Evolutionary conservation across 768 basidiomycete genomes (phyloP).

Genomic region (Butyriboletus loyo): DNA sequence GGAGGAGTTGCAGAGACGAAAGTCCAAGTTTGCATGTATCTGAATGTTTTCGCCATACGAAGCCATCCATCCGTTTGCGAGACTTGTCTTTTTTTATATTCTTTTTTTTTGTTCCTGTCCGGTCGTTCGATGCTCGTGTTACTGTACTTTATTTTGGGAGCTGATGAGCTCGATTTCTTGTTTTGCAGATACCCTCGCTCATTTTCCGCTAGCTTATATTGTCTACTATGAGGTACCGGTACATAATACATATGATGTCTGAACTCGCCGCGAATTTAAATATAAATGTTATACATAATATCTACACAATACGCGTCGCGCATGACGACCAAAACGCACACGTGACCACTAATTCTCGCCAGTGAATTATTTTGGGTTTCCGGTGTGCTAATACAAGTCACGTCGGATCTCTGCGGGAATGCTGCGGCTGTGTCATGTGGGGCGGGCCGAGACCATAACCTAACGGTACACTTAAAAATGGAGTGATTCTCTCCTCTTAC

Average conservation of each 20-base stretch:
- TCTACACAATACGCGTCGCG: too few species aligned
- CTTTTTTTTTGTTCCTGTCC: conserved; percentile 3
- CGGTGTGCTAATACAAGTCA: conserved; percentile 26
- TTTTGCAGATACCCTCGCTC: conserved; percentile 33
- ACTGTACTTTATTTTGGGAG: conserved; percentile 28
- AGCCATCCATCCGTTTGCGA: conserved; percentile 1
- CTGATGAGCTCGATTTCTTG: conserved; percentile 22
- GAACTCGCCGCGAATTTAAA: conserved; percentile 14
- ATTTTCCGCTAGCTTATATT: conserved; percentile 31
- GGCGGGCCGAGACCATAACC: conserved; percentile 8
- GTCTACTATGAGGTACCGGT: conserved; percentile 31
- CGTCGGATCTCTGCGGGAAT: conserved; percentile 15
- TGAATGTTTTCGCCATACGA: conserved; percentile 36
- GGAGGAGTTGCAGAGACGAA: conserved; percentile 80
- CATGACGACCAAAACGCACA: too few species aligned
- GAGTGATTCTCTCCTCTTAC: conserved; percentile 13
- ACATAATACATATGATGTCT: conserved; percentile 25
- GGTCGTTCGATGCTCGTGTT: conserved; percentile 28
- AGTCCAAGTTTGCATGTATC: conserved; percentile 91
- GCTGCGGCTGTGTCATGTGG: conserved; percentile 8
- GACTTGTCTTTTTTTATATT: conserved; percentile 3
- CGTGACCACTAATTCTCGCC: too few species aligned
- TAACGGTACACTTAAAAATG: conserved; percentile 17
- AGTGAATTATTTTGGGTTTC: too few species aligned
- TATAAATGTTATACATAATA: too few species aligned